Percentiles rank a stretch among this genome's conserved stretches.
Conservation (phyloP, 495 filamentous ascomycete species). For the Aspergillus diversus region DNA sequence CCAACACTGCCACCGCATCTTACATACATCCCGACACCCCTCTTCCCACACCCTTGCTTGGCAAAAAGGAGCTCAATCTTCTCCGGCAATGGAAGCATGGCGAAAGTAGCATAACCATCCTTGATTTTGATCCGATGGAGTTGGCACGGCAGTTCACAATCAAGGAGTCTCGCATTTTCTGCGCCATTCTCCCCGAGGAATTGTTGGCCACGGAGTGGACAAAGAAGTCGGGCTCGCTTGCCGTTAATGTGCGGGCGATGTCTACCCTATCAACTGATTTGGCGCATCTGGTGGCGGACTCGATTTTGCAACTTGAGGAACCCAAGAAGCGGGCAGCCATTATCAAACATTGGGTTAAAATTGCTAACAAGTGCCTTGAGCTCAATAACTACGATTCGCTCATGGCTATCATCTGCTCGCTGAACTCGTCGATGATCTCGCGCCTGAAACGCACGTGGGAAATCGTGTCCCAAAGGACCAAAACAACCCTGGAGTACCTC, state of each 20-base stretch:
- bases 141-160: slow-evolving; percentile 91
- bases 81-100: slow-evolving; percentile 76
- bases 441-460: slow-evolving; percentile 97
- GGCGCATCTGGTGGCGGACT: slow-evolving; percentile 93
- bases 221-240: slow-evolving; percentile 75
- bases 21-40: slow-evolving; percentile 72
- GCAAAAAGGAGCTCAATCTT: slow-evolving; percentile 73
- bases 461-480: slow-evolving; percentile 81
- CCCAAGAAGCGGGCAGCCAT: slow-evolving; percentile 85
- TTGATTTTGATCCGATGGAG: slow-evolving; percentile 94
- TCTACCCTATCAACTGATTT: slow-evolving; percentile 89
- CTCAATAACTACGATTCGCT: slow-evolving; percentile 95
- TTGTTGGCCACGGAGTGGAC: slow-evolving; percentile 94
- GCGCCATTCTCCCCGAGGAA: slow-evolving; percentile 89
- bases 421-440: slow-evolving; percentile 88
- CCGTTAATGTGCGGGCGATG: slow-evolving; percentile 95
- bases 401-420: slow-evolving; percentile 93
- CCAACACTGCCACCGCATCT: slow-evolving; percentile 69
- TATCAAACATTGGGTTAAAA: slow-evolving; percentile 99
- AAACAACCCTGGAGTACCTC: slow-evolving; percentile 73
- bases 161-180: slow-evolving; percentile 92
- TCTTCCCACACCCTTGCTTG: slow-evolving; percentile 68
- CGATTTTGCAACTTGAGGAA: slow-evolving; percentile 83
- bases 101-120: slow-evolving; percentile 69
- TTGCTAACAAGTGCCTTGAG: slow-evolving; percentile 82